Base-by-base conservation (phyloP, 768 basidiomycete genomes). In the Collybia nuda region DNA sequence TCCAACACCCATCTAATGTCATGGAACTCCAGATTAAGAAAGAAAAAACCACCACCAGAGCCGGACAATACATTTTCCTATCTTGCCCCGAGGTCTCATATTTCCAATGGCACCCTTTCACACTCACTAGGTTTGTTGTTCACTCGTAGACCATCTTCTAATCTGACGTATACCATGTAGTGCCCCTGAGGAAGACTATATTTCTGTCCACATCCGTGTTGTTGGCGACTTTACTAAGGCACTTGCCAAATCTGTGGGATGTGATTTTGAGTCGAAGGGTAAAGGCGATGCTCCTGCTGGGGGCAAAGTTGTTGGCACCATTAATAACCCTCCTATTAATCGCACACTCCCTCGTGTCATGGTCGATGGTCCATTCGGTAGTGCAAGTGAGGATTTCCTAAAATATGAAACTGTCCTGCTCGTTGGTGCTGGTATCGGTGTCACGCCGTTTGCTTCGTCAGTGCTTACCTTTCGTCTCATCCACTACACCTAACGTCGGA, bases 41-140 rank as follows among this genome's bases (percentile, higher is more conserved):
- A 71, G 95, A 97, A 63, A 89, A 87, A 71, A 92, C 84, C 0
- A 85, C 74, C 1, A 84, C 82, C 23, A 79, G 86, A 9, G 92
- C 93, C 1, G 93, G 93, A 17, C 91, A 96, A 66, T 98, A 97
- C 68, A 90, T 98, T 66, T 94, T 96, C 76, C 68, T 97, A 43
- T 86, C 76, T 56, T 93, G 91, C 71, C 95, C 94, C 7, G 90
- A 93, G 68, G 76, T 98, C 40, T 92, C 88, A 17, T 96, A 93
- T 73, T 95, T 88, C 78, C 93, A 97, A 65, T 98, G 93, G 90
- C 95, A 98, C 63, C 93, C 94, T 7, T 97, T 97, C 78, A 96
- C 94, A 14, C 81, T 97, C 53, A 96, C 93, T 28, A 88, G 85
- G 85, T 84, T 46, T 17, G 69, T 66, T 17, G 14, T 40, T 19